Base-by-base conservation (phyloP, 2,329 filamentous ascomycete species). In the Aspergillus carbonarius region DNA sequence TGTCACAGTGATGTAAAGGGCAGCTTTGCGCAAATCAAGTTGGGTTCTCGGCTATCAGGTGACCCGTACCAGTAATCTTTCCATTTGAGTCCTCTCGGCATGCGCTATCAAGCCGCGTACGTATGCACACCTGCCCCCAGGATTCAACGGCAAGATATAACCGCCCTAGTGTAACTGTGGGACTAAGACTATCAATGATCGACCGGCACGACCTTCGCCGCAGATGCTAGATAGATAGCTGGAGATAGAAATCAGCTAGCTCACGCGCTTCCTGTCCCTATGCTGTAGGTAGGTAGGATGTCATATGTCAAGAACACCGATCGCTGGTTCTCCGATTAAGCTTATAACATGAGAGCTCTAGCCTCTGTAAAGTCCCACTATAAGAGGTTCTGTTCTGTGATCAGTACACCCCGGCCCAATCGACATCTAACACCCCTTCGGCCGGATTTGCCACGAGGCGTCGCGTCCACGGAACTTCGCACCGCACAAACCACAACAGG, bases 1-100 rank as follows among this genome's bases (percentile, higher is more conserved):
- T 48, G 44, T 48, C 44, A 48, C 44, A 6, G 44, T 48, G 44
- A 48, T 48, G 44, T 48, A 30, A 32, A 48, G n/a, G 44, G 44
- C 44, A 18, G 39, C 20, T 42, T 10, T 42, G 39, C 39, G 18
- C 39, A 15, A 42, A 42, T 42, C 39, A 3, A 3, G 18, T 6
- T 17, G 39, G 17, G 18, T 5, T 23, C 10, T 9, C 18, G 39
- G 18, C 15, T 30, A 15, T 48, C 44, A 48, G 44, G 44, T 48
- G 44, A 48, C 27, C 44, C 15, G 20, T n/a, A 23, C 20, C 42
- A 27, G 25, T 17, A 23, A 18, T 30, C 4, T 9, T 3, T 8
- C 25, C 15, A 15, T 25, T n/a, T 32, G 10, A 3, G 10, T 32
- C 3, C 30, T 10, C 10, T 32, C 30, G 30, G 30, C 30, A 12